These are phyloP conservation scores for Suhomyces terraborum DNA, from an alignment of 1,139 yeast genomes.

Conservation along the genomic window DNA sequence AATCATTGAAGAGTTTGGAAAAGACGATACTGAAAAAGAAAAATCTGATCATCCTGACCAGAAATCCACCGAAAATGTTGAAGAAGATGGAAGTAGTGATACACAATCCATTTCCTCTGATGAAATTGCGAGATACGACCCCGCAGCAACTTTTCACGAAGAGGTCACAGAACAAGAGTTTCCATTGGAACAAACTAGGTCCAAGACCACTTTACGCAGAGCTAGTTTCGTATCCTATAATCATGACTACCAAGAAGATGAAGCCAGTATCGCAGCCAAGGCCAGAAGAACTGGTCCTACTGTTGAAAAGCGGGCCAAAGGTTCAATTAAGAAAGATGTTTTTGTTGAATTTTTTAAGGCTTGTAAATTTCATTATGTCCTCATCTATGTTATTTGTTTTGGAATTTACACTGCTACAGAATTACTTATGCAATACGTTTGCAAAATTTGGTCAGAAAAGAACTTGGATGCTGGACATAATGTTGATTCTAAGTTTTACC, in stretches of 20 bases:
- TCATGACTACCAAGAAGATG: constrained; percentile 26
- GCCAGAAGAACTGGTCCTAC: constrained; percentile 22
- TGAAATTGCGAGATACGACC: constrained; percentile 7
- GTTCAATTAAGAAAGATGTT: constrained; percentile 27
- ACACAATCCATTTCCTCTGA: constrained; percentile 32
- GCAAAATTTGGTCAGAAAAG: constrained; percentile 31
- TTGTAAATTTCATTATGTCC: constrained; percentile 26
- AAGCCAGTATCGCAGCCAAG: constrained; percentile 20
- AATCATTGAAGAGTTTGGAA: constrained; percentile 30
- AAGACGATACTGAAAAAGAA: constrained; percentile 5
- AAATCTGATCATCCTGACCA: background rate
- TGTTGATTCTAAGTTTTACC: constrained; percentile 21
- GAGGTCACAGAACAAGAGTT: constrained; percentile 2
- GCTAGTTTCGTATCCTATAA: constrained; percentile 27
- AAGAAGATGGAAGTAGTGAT: constrained; percentile 29
- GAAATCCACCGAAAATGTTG: no score
- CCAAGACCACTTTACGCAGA: constrained; percentile 13
- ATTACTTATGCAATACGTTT: constrained; percentile 25
- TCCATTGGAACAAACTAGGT: constrained; percentile 5
- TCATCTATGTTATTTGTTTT: constrained; percentile 23
- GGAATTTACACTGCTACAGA: constrained; percentile 20
- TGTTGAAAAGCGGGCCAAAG: constrained; percentile 26
- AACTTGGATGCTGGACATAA: constrained; percentile 27
- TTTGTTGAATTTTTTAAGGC: constrained; percentile 30
- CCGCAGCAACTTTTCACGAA: constrained; percentile 2